These are phyloP conservation scores for Fusarium veterinarium DNA, from an alignment of 2,329 filamentous ascomycete genomes.

Conservation along the genomic window DNA sequence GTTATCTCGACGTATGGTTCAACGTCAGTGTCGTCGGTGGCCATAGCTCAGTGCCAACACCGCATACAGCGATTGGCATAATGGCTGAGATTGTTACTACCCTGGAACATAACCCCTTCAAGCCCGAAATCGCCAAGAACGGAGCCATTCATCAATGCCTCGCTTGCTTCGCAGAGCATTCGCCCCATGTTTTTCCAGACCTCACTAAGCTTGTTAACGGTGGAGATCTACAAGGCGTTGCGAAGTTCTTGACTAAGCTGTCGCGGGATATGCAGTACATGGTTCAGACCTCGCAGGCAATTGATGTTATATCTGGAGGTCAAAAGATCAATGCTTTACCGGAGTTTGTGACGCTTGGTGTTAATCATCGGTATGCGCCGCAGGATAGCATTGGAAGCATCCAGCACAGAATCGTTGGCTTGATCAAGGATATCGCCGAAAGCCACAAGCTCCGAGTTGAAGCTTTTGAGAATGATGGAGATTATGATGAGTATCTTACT, in stretches of 20 bases:
- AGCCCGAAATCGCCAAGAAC: conserved; percentile 55
- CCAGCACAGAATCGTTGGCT: not conserved
- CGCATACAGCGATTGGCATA: conserved; percentile 76
- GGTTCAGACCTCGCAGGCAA: conserved; percentile 69
- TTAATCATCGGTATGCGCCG: conserved; percentile 62
- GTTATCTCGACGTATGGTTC: conserved; percentile 67
- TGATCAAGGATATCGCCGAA: not conserved
- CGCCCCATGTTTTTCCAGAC: conserved; percentile 59
- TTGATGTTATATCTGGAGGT: conserved; percentile 69
- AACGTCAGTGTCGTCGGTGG: conserved; percentile 67
- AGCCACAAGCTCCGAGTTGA: not conserved
- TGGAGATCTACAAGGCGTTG: conserved; percentile 44
- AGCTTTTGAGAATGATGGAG: conserved; percentile 8
- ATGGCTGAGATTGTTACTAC: conserved; percentile 71
- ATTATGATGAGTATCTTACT: not conserved
- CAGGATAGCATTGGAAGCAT: conserved; percentile 14
- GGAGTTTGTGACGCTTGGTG: conserved; percentile 64
- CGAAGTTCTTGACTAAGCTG: conserved; percentile 33
- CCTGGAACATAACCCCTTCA: conserved; percentile 68
- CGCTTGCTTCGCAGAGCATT: conserved; percentile 66
- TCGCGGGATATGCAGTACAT: conserved; percentile 55
- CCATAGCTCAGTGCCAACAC: conserved; percentile 66
- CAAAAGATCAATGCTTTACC: conserved; percentile 75
- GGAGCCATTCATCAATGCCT: conserved; percentile 66
- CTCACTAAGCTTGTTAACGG: conserved; percentile 48